Percentiles rank a stretch among this genome's conserved stretches.
phyloP scores from a whole-genome alignment of 2,329 filamentous ascomycete genomes.

The Setomelanomma holmii region DNA sequence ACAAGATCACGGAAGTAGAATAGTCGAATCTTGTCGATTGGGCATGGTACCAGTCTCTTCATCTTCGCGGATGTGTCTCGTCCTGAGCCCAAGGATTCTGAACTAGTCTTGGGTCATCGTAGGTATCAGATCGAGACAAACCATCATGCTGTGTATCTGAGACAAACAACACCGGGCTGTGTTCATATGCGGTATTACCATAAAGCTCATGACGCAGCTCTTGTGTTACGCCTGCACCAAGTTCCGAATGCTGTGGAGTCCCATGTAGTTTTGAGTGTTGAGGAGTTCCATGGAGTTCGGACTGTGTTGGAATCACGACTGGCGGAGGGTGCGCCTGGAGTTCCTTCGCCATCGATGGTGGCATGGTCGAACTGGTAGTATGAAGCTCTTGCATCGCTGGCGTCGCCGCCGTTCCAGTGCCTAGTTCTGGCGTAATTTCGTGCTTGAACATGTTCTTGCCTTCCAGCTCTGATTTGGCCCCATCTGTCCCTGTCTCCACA shows the following conservation, averaged over 20 bases:
- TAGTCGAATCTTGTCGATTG: too few species aligned
- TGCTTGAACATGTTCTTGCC: background rate
- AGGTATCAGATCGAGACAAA: background rate
- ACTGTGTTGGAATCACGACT: background rate
- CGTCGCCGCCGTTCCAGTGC: background rate
- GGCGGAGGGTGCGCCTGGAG: background rate
- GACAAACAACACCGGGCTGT: background rate
- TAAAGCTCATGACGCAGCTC: background rate
- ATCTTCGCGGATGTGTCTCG: background rate
- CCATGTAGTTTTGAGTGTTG: background rate
- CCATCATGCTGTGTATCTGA: background rate
- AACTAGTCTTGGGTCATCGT: background rate
- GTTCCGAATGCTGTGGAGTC: background rate
- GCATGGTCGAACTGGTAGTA: background rate
- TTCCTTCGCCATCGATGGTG: background rate
- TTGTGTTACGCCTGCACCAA: background rate
- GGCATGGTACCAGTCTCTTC: background rate
- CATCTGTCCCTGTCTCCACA: background rate
- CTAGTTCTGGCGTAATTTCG: background rate
- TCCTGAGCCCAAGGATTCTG: constrained; percentile 1
- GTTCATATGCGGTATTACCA: background rate
- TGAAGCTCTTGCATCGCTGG: background rate
- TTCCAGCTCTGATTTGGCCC: background rate
- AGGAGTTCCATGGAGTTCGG: background rate
- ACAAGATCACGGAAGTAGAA: too few species aligned